phyloP scores from a whole-genome alignment of 345 rosid species.

The rapeseed (Brassica napus) region Da-Ae NC_063448.1:27876001-27876500 shows the following conservation, averaged over 20 bases:
- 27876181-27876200: conserved; percentile 85
- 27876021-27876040: conserved; percentile 15
- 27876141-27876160: conserved; percentile 94
- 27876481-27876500: conserved; percentile 59
- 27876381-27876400: conserved; percentile 50
- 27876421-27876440: conserved; percentile 57
- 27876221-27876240: conserved; percentile 23
- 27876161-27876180: conserved; percentile 92
- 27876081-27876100: conserved; percentile 81
- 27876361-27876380: conserved; percentile 49
- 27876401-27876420: conserved; percentile 82
- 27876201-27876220: conserved; percentile 53
- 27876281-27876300: conserved; percentile 29
- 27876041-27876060: conserved; percentile 22
- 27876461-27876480: conserved; percentile 84
- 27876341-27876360: conserved; percentile 54
- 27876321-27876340: conserved; percentile 74
- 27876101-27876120: conserved; percentile 74
- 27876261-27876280: conserved; percentile 21
- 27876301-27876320: conserved; percentile 43
- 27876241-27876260: conserved; percentile 16
- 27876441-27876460: conserved; percentile 95
- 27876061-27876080: conserved; percentile 62
- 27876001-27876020: conserved; percentile 11
- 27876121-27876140: conserved; percentile 97